Base-by-base conservation (phyloP, 106 monocot genomes). In the Xerophyta viscosa region DNA sequence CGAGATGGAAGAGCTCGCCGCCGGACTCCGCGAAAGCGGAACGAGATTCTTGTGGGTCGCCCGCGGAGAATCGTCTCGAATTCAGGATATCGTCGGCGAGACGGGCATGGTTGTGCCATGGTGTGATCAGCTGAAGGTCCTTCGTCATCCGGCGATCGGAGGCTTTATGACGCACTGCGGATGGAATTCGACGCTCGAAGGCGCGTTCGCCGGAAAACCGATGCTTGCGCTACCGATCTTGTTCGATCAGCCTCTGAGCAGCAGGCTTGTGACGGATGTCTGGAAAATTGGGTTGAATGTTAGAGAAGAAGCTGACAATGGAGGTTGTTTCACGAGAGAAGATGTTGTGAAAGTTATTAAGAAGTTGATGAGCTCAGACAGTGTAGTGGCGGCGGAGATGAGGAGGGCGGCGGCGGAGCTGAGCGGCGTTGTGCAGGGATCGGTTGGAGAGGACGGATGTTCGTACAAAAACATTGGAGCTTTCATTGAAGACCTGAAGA, bases 91-190 rank as follows among this genome's bases (percentile, higher is more conserved):
- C 20, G 2, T 24, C 1, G 80, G 72, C 0, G 61, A 31, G 6
- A 50, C 11, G 42, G 80, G 86, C 8, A 2, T 87, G 26, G 68
- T 71, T 24, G 66, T 71, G 29, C 57, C 65, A 2, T 82, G 82
- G 82, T 77, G 83, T 31, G 74, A 80, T 13, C 86, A 86, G 50
- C 27, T 77, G 41, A 72, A 46, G 42, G 73, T 81, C 5, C 29
- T 86, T 43, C 48, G 68, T 36, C 80, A 80, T 42, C 50, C 61
- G 36, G 56, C 77, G 0, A 50, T 71, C 2, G 77, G 77, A 31
- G 71, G 77, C n/a, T 77, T 77, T 52, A 31, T 77, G 36, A 71
- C 66, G 21, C 77, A 77, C 22, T 77, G 77, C 37, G 77, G 77
- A 0, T 66, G 61, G 66, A 77, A 77, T 25, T 77, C 80, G 14